Evolutionary conservation across 768 basidiomycete genomes (phyloP).

Genomic region (Kwoniella dendrophila): DNA sequence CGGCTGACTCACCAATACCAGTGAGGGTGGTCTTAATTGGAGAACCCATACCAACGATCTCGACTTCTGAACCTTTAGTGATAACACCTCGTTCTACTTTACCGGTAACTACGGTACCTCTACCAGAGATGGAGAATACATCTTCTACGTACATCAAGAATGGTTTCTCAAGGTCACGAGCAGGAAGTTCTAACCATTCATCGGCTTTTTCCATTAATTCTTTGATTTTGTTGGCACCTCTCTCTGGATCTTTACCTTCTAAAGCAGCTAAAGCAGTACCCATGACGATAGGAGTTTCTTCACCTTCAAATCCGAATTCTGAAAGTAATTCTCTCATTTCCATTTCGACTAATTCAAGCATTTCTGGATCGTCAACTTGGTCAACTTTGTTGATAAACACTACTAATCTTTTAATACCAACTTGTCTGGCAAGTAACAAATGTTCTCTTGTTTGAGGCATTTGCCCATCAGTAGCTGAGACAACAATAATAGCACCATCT

Average conservation of each 20-base stretch:
- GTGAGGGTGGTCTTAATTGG: constrained; percentile 89
- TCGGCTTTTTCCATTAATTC: constrained; percentile 87
- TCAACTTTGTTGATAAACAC: constrained; percentile 99
- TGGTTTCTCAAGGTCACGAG: constrained; percentile 95
- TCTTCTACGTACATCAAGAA: constrained; percentile 96
- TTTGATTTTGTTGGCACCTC: constrained; percentile 76
- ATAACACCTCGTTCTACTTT: constrained; percentile 90
- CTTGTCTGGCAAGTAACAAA: constrained; percentile 93
- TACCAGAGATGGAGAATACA: constrained; percentile 95
- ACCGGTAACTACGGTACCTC: constrained; percentile 96
- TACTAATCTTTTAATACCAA: constrained; percentile 94
- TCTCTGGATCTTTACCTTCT: constrained; percentile 77
- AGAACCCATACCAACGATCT: constrained; percentile 82
- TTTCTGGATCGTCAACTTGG: constrained; percentile 92
- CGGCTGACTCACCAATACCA: constrained; percentile 71
- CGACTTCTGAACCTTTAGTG: constrained; percentile 88
- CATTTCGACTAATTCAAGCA: constrained; percentile 99
- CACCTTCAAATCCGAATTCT: constrained; percentile 93
- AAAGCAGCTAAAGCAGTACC: constrained; percentile 95
- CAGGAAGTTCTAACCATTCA: constrained; percentile 89
- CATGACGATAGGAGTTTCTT: constrained; percentile 96
- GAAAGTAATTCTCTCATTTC: constrained; percentile 96
- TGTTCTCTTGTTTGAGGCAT: constrained; percentile 99
- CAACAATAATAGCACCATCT: constrained; percentile 70
- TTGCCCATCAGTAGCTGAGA: constrained; percentile 97